A percentile compares a stretch with the other conserved stretches of the same genome.
phyloP scores from a whole-genome alignment of 2,329 filamentous ascomycete species.

The Nemania bipapillata region DNA sequence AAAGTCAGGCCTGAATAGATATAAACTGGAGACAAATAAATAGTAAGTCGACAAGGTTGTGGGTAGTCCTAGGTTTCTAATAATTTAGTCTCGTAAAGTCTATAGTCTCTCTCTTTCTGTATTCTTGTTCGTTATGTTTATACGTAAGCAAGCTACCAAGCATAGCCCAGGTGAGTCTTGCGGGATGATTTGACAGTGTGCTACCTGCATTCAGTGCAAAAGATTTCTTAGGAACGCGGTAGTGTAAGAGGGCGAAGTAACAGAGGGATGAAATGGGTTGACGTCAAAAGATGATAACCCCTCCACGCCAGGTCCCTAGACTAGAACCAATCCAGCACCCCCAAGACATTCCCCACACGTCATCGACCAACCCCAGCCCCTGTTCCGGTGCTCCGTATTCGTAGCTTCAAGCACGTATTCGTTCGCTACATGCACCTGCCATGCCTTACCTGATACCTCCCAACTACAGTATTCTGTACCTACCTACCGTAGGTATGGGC shows the following conservation, averaged over 20 bases:
- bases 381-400: slow-evolving; percentile 17
- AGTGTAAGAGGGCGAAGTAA: background rate
- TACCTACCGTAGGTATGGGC: too few species aligned
- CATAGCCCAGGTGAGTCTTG: background rate
- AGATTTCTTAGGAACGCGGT: background rate
- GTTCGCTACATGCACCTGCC: background rate
- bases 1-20: background rate
- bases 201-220: background rate
- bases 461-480: too few species aligned
- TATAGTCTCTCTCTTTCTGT: background rate
- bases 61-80: slow-evolving; percentile 8
- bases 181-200: background rate
- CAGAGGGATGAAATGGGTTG: slow-evolving; percentile 21
- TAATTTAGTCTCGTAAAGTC: background rate
- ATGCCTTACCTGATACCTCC: too few species aligned
- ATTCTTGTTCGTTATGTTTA: background rate
- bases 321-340: background rate
- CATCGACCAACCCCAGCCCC: slow-evolving; percentile 36
- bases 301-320: slow-evolving; percentile 9
- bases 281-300: slow-evolving; percentile 41
- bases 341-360: slow-evolving; percentile 40
- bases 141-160: background rate
- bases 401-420: slow-evolving; percentile 10
- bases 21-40: background rate
- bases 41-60: background rate